A percentile compares a stretch with the other conserved stretches of the same genome.
Conservation (phyloP, 106 monocot genomes). For the Dendrobium huoshanense region DNA sequence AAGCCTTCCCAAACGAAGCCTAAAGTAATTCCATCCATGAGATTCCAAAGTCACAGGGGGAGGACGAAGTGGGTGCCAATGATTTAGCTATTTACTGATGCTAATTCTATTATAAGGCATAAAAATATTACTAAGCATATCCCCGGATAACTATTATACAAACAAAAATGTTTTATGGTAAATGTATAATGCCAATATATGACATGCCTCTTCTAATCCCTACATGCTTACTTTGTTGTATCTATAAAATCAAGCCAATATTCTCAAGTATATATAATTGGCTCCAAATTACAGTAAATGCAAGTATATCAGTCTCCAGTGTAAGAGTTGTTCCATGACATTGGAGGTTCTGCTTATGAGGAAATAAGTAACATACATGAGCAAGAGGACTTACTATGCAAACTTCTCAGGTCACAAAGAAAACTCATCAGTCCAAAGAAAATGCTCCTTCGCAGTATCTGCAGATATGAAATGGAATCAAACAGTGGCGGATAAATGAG, state of each 20-base stretch:
- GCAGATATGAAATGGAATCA: not conserved
- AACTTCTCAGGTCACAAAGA: not conserved
- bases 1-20: too few species aligned
- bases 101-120: not conserved
- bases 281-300: not conserved
- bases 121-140: not conserved
- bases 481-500: not conserved
- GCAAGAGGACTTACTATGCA: not conserved
- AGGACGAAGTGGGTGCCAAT: too few species aligned
- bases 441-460: conserved; percentile 12
- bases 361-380: not conserved
- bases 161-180: not conserved
- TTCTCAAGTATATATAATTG: not conserved
- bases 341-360: not conserved
- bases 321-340: not conserved
- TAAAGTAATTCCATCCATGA: too few species aligned
- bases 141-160: not conserved
- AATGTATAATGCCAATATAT: not conserved
- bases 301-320: not conserved
- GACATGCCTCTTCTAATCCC: not conserved
- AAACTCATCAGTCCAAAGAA: not conserved
- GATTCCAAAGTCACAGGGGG: too few species aligned
- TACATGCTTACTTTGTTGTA: not conserved
- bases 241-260: not conserved
- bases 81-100: too few species aligned